phyloP scores from a whole-genome alignment of 306 rosid genomes.

The Corylus heterophylla region DNA sequence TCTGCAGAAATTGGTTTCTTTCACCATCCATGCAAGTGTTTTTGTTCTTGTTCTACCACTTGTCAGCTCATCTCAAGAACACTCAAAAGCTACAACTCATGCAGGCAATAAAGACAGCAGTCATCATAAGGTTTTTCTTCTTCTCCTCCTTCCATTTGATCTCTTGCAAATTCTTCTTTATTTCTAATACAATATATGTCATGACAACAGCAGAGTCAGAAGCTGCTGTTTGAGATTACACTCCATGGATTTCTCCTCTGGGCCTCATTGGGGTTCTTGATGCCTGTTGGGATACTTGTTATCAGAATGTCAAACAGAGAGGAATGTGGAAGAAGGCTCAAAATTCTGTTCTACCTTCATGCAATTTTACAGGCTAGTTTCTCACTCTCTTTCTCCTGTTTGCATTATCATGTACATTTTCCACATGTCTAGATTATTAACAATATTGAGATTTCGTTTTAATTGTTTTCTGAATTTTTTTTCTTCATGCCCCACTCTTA shows the following conservation, averaged over 20 bases:
- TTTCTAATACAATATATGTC: not conserved
- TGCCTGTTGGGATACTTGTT: constrained; percentile 80
- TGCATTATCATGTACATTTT: not conserved
- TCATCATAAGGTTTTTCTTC: constrained; percentile 45
- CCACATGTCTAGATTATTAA: not conserved
- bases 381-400: constrained; percentile 2
- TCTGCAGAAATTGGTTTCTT: constrained; percentile 39
- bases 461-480: not conserved
- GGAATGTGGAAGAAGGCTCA: constrained; percentile 59
- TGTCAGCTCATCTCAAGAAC: constrained; percentile 51
- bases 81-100: constrained; percentile 21
- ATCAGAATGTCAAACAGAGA: constrained; percentile 65
- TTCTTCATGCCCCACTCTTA: constrained; percentile 23
- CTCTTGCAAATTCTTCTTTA: not conserved
- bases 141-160: not conserved
- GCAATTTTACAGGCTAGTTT: constrained; percentile 72
- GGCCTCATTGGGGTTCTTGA: constrained; percentile 94
- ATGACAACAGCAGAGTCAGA: constrained; percentile 50
- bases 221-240: constrained; percentile 53
- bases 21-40: constrained; percentile 41
- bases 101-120: constrained; percentile 28
- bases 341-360: constrained; percentile 65
- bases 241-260: constrained; percentile 85
- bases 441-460: not conserved
- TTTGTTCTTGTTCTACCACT: constrained; percentile 38